phyloP scores from a whole-genome alignment of 176 grass and related monocot species.

The Elymus sibiricus region DNA sequence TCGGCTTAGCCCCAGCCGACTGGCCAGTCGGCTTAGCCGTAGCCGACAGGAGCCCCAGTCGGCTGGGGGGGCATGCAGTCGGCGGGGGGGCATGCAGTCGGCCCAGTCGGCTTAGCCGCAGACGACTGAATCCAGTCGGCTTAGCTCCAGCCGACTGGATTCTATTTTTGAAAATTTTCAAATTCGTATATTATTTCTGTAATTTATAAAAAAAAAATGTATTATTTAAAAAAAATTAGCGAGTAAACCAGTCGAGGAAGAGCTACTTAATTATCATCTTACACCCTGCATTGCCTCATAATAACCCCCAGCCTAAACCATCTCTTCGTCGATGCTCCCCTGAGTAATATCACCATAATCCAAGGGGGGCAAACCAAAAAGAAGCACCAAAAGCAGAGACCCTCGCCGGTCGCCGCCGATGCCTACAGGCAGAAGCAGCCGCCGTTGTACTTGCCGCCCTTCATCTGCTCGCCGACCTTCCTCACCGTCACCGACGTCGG shows the following conservation, averaged over 20 bases:
- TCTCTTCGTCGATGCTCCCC: neutral
- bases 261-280: neutral
- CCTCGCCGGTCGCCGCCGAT: neutral
- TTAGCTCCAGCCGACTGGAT: no score
- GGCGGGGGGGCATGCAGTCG: no score
- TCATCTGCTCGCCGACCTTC: slow-evolving; percentile 32
- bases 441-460: slow-evolving; percentile 24
- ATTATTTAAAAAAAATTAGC: no score
- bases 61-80: no score
- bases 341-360: neutral
- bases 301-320: neutral
- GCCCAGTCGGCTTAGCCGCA: no score
- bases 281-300: neutral
- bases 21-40: no score
- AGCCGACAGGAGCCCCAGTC: no score
- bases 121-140: no score
- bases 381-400: neutral
- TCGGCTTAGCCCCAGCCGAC: no score
- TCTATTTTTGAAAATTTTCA: no score
- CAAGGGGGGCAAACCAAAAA: slow-evolving; percentile 12
- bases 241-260: neutral
- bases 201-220: no score
- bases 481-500: slow-evolving; percentile 22
- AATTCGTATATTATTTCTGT: no score
- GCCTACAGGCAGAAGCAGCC: slow-evolving; percentile 59